Evolutionary conservation across 2,329 filamentous ascomycete species (phyloP), one percentile per base, ranked within the genome.

Genomic region (Xylaria sp.): DNA sequence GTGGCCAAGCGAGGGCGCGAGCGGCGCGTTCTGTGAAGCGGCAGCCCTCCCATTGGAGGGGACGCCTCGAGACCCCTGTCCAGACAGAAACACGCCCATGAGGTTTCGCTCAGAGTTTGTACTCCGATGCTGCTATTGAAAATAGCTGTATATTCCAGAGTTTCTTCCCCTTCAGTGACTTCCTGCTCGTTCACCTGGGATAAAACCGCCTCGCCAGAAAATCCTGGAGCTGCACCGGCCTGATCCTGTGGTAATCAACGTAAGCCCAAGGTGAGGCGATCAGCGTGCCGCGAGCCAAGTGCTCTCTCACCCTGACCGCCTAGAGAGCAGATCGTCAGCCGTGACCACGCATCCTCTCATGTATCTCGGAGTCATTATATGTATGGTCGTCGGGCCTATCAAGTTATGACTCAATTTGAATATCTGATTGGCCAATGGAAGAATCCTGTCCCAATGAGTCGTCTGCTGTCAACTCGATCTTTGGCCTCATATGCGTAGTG

Each of bases 11-110:
- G 41, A 55, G 34, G 56, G 60, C 59, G 57, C 60, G 62, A 56
- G 29, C 18, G 39, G 50, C 63, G 62, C 50, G 49, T 60, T 55
- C 51, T 45, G 55, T 62, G 54, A 61, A 63, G 62, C 62, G 56
- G 56, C 54, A 62, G 26, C 29, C 24, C 45, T 57, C 59, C 61
- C 39, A 65, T 66, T 66, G 63, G 64, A 52, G 38, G 38, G 38
- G 49, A 45, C 43, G 21, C 39, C 37, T 54, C n/a, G 52, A 47
- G 53, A 61, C 53, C 63, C 64, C 45, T 61, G 63, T 53, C 49
- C 45, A 47, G 22, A 39, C 42, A 29, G 20, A 46, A 21, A 48
- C 55, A 55, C 44, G 26, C 42, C 38, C 38, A 45, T 48, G 24
- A 62, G 34, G 63, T 66, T 54, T 37, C 53, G 22, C 40, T 22